Evolutionary conservation across 805 yeast species (phyloP), one percentile per base, ranked within the genome.

Genomic region (Teunomyces aglyptinius): DNA sequence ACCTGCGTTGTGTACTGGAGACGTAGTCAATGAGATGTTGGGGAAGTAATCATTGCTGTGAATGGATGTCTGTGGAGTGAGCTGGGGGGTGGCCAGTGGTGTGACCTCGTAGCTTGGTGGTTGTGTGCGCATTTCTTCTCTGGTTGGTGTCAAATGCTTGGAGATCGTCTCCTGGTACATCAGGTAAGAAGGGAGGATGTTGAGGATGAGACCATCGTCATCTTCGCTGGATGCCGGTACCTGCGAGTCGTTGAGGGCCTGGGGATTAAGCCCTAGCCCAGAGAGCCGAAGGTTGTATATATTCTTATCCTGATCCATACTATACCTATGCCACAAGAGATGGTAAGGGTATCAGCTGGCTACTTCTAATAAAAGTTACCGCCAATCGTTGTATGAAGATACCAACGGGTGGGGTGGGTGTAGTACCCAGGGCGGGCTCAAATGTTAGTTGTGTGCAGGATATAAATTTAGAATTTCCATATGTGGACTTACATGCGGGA

Each of bases 91-190:
- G 8, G 57, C 48, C 56, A 38, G 45, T 10, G 72, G 64, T 6
- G 64, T 54, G 29, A 57, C 47, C 44, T 64, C 71, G 52, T 70
- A 70, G 7, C 55, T 47, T 7, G 76, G 76, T 4, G 73, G 74
- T 31, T 58, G 65, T 2, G 57, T 50, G 34, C 62, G 46, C 22
- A 53, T 36, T 38, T 65, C 59, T 27, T 67, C 66, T 1, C 50
- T 48, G 13, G 62, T 56, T 8, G 75, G 73, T 7, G 64, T 60
- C 43, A 69, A 56, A 44, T 57, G 61, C 43, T 65, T 67, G 16
- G 73, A 66, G 35, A 71, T 61, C 3, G 71, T 68, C 13, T 70
- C 62, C 49, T 65, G 68, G 48, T 63, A 66, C 75, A 70, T 69
- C 27, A 64, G 67, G 50, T 70, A 70, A 3, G 73, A 68, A 3